These are phyloP conservation scores for Adenanthera pavonina DNA, from an alignment of 306 rosid genomes.

Conservation along the genomic window DNA sequence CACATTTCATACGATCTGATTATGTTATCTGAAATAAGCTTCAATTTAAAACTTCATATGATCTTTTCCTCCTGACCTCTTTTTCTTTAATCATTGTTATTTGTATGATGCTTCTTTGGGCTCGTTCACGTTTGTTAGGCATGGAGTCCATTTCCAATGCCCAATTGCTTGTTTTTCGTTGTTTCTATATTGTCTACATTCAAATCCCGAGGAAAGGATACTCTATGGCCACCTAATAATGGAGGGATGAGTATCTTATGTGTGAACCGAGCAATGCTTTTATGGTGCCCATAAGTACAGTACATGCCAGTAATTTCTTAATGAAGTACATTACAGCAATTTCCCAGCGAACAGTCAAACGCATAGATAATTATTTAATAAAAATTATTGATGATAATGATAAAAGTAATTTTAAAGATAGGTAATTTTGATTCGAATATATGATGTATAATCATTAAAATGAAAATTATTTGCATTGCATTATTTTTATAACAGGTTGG, in stretches of 20 bases:
- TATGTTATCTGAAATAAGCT: constrained; percentile 50
- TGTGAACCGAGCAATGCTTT: background rate
- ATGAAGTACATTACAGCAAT: too few species aligned
- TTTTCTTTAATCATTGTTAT: background rate
- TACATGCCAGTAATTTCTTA: background rate
- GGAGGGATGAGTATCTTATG: background rate
- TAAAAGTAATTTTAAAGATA: too few species aligned
- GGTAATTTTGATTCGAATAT: too few species aligned
- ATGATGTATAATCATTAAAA: too few species aligned
- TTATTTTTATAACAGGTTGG: too few species aligned
- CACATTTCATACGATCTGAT: constrained; percentile 43
- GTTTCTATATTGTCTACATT: background rate
- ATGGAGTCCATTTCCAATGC: background rate
- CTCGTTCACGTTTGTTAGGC: background rate
- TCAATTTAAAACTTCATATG: constrained; percentile 31
- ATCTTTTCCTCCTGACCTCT: constrained; percentile 10
- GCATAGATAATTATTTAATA: too few species aligned
- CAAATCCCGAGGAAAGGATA: background rate
- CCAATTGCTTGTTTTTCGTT: background rate
- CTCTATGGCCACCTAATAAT: too few species aligned
- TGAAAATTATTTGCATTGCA: too few species aligned
- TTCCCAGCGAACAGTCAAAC: too few species aligned
- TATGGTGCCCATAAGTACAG: background rate
- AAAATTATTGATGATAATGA: too few species aligned
- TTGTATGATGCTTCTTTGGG: constrained; percentile 15